Evolutionary conservation across 164 flowering plant species (phyloP).

Genomic region (Nymphaea thermarum): DNA sequence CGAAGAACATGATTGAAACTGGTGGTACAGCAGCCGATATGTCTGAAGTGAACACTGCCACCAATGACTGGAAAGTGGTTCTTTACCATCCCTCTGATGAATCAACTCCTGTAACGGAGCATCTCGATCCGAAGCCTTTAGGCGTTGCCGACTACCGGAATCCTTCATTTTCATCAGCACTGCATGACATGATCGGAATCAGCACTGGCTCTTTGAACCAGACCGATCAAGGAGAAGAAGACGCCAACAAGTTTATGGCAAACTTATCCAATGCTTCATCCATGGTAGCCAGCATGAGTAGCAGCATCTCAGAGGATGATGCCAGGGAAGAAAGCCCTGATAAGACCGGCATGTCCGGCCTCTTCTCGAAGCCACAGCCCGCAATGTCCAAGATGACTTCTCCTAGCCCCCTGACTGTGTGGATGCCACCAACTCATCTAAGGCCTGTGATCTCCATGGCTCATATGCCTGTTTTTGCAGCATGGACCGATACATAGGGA

Average conservation of each 20-base stretch:
- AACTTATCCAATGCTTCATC: slow-evolving; percentile 53
- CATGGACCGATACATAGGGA: slow-evolving; percentile 54
- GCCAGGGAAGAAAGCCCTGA: slow-evolving; percentile 70
- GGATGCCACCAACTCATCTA: slow-evolving; percentile 42
- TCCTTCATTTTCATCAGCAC: slow-evolving; percentile 21
- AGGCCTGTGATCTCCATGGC: slow-evolving; percentile 44
- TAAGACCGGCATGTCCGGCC: slow-evolving; percentile 21
- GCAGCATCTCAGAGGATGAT: slow-evolving; percentile 11
- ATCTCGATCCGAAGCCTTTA: slow-evolving; percentile 23
- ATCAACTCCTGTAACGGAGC: slow-evolving; percentile 11
- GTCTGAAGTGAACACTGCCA: slow-evolving; percentile 13
- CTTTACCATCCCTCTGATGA: slow-evolving; percentile 18
- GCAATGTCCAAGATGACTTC: slow-evolving; percentile 16
- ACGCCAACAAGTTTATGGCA: slow-evolving; percentile 12
- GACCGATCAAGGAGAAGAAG: slow-evolving; percentile 16
- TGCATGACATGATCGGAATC: slow-evolving; percentile 39
- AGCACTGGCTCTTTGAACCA: slow-evolving; percentile 13
- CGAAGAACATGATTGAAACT: slow-evolving; percentile 9
- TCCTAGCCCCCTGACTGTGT: slow-evolving; percentile 19
- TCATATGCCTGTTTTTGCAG: slow-evolving; percentile 69
- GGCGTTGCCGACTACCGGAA: slow-evolving; percentile 11
- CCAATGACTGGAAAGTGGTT: slow-evolving; percentile 39
- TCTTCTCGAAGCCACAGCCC: slow-evolving; percentile 25
- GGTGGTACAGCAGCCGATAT: slow-evolving; percentile 10
- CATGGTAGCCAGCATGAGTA: slow-evolving; percentile 49